These are phyloP conservation scores for Fusarium sp. DNA, from an alignment of 2,329 filamentous ascomycete species.

Conservation along the genomic window DNA sequence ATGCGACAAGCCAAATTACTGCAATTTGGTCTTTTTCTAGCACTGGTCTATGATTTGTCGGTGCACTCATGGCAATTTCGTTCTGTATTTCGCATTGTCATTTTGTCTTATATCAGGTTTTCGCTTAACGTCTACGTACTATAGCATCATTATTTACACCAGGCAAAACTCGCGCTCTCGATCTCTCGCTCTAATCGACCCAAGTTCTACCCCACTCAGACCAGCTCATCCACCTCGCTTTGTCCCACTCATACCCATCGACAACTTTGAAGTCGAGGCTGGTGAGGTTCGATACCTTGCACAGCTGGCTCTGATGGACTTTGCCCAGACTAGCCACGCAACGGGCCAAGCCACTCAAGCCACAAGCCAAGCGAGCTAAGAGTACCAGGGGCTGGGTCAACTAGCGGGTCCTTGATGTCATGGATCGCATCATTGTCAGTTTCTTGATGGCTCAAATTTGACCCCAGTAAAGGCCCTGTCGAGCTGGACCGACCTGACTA, in stretches of 20 bases:
- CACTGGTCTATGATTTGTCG: slow-evolving; percentile 5
- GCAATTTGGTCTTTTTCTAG: background rate
- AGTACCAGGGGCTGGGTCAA: slow-evolving; percentile 34
- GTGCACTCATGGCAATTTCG: slow-evolving; percentile 2
- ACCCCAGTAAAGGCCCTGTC: slow-evolving; percentile 28
- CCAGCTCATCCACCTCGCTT: slow-evolving; percentile 18
- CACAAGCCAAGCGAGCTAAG: slow-evolving; percentile 40
- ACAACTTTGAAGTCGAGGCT: slow-evolving; percentile 12
- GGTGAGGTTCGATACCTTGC: slow-evolving; percentile 36
- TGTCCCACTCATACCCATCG: slow-evolving; percentile 32
- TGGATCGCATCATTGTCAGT: slow-evolving; percentile 42
- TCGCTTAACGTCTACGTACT: slow-evolving; percentile 14
- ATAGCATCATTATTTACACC: slow-evolving; percentile 7
- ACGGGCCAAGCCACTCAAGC: slow-evolving; percentile 41
- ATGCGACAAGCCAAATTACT: slow-evolving; percentile 4
- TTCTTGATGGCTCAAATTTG: slow-evolving; percentile 31
- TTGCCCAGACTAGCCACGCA: slow-evolving; percentile 35
- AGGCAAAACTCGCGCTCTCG: slow-evolving; percentile 18
- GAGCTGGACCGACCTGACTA: slow-evolving; percentile 35
- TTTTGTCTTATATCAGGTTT: slow-evolving; percentile 33
- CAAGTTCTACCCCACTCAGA: slow-evolving; percentile 23
- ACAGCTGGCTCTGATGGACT: slow-evolving; percentile 46
- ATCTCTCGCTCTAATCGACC: slow-evolving; percentile 2
- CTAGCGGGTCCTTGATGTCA: slow-evolving; percentile 47
- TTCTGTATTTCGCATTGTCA: slow-evolving; percentile 19